Base-by-base conservation (phyloP, 192 early-diverging fungal species). In the Mortierella antarctica region DNA sequence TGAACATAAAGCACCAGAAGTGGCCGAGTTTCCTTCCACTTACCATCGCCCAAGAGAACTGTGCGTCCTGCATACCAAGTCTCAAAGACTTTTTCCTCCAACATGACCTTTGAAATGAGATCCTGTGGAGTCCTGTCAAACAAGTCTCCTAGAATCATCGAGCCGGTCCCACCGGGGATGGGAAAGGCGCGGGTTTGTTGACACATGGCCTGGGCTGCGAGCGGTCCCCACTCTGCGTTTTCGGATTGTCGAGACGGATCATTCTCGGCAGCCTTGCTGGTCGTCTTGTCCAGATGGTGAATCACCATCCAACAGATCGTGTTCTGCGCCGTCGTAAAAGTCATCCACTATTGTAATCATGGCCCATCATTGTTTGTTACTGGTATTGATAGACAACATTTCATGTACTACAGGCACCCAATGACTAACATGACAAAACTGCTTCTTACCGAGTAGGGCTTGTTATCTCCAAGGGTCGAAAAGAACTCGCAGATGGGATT, bases 21-120 rank as follows among this genome's bases (percentile, higher is more conserved):
- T 50, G 11, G 4, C 49, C 11, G 11, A 17, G 17, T 4, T 17
- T 17, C 4, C 15, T 15, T 18, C 6, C 41, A 21, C 55, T 58
- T 56, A 67, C 66, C 66, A 47, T 67, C 66, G 0, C 66, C 66
- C 4, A 67, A 14, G 2, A 67, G 56, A 40, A 57, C 65, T 0
- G 65, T 67, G 7, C 65, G 7, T 44, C 40, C 41, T 7, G 14
- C 18, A 21, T 67, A 67, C 65, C 65, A 67, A 17, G 65, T 67
- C 55, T 67, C 65, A 46, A 67, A 67, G 53, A 67, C 13, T 45
- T 67, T 67, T 13, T 57, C 65, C 55, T 67, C 65, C 65, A 67
- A 18, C 50, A 53, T 9, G 13, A 65, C 50, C 31, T 51, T 51
- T 6, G 23, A 41, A 7, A 65, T 65, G 2, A 51, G 41, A 18